These are phyloP conservation scores for Salix arbutifolia DNA, from an alignment of 345 rosid genomes.

Conservation along the genomic window DNA sequence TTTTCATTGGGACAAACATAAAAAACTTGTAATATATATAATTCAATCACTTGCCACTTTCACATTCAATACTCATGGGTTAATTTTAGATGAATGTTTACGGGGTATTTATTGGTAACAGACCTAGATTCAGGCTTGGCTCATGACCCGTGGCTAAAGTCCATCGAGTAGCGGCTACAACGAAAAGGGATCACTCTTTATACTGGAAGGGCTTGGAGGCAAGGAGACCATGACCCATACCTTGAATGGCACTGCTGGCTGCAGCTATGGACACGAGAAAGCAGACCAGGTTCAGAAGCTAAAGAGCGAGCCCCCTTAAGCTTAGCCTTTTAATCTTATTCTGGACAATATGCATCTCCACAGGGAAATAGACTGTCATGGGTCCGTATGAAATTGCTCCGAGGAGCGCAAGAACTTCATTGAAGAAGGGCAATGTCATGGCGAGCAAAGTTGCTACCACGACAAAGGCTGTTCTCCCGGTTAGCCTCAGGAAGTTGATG, in stretches of 20 bases:
- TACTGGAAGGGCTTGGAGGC: slow-evolving; percentile 13
- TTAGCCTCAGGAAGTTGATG: slow-evolving; percentile 16
- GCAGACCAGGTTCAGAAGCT: slow-evolving; percentile 16
- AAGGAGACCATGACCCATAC: slow-evolving; percentile 3
- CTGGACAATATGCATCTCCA: slow-evolving; percentile 25
- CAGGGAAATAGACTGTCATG: slow-evolving; percentile 27
- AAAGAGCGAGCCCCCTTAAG: slow-evolving; percentile 10
- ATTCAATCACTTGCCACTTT: too few relatives aligned
- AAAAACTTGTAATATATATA: too few relatives aligned
- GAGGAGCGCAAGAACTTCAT: slow-evolving; percentile 24
- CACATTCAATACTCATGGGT: too few relatives aligned
- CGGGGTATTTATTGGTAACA: too few relatives aligned
- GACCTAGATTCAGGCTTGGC: too few relatives aligned
- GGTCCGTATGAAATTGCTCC: slow-evolving; percentile 27
- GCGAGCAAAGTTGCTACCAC: slow-evolving; percentile 14
- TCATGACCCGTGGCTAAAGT: too few relatives aligned
- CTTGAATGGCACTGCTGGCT: slow-evolving; percentile 22
- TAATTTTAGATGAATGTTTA: too few relatives aligned
- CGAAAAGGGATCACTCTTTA: neutral
- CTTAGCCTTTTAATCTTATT: slow-evolving; percentile 7
- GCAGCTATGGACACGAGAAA: slow-evolving; percentile 17
- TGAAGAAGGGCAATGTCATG: slow-evolving; percentile 28
- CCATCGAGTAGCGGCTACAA: neutral
- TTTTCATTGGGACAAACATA: too few relatives aligned
- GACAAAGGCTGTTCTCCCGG: slow-evolving; percentile 25